Evolutionary conservation across 305 asterid genomes (phyloP).

Genomic region (Rubia peregrina): DNA sequence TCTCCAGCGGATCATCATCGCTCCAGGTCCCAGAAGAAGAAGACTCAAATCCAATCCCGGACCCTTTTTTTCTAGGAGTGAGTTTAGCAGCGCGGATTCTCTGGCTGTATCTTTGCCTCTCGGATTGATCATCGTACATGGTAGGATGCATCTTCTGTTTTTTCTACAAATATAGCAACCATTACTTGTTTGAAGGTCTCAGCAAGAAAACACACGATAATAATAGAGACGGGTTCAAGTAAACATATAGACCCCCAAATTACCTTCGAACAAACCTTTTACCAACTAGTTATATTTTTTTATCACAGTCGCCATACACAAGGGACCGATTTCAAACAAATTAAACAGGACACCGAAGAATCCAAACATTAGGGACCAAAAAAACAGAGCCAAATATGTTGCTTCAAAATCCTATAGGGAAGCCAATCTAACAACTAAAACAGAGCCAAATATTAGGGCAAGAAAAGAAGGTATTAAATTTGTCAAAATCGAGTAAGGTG

Average conservation of each 20-base stretch:
- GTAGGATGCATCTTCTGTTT: constrained; percentile 71
- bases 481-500: neutral
- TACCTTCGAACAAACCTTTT: neutral
- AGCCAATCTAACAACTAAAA: neutral
- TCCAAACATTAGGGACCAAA: neutral
- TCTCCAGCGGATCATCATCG: constrained; percentile 17
- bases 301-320: neutral
- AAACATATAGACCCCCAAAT: neutral
- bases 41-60: constrained; percentile 12
- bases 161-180: constrained; percentile 38
- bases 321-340: neutral
- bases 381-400: neutral
- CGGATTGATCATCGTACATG: constrained; percentile 53
- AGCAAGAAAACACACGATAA: neutral
- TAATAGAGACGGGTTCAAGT: neutral
- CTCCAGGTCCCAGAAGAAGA: constrained; percentile 21
- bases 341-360: neutral
- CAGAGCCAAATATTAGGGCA: neutral
- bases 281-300: neutral
- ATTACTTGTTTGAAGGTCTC: constrained; percentile 1
- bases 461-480: neutral
- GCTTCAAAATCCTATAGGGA: neutral
- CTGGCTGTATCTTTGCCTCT: constrained; percentile 32
- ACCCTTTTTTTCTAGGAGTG: constrained; percentile 17
- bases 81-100: constrained; percentile 31